phyloP scores from a whole-genome alignment of 805 yeast species.

The Candida cerambycidarum region DNA sequence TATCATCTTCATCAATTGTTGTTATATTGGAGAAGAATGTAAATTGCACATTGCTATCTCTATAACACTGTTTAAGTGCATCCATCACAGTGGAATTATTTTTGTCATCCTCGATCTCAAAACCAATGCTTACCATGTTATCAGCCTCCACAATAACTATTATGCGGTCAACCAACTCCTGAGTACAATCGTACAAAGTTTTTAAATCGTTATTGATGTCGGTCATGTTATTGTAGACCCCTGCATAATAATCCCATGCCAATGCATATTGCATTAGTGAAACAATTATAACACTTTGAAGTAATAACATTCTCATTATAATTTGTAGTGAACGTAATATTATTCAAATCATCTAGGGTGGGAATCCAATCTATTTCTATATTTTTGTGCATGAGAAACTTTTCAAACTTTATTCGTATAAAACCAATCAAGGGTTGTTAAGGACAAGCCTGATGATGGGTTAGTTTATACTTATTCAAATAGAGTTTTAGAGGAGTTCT shows the following conservation, averaged over 20 bases:
- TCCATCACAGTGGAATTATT: background rate
- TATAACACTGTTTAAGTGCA: background rate
- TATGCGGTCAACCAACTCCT: conserved; percentile 1
- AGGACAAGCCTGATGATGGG: background rate
- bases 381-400: background rate
- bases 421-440: background rate
- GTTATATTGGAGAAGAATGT: background rate
- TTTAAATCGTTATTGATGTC: conserved; percentile 2
- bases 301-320: background rate
- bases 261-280: background rate
- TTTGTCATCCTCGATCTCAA: background rate
- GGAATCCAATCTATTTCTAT: background rate
- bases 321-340: background rate
- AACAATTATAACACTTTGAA: background rate
- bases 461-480: background rate
- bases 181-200: conserved; percentile 2
- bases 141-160: conserved; percentile 2
- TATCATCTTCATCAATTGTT: conserved; percentile 3
- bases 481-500: too few relatives aligned
- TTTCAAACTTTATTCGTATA: background rate
- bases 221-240: conserved; percentile 4
- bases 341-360: background rate
- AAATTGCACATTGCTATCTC: conserved; percentile 1
- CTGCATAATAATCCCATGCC: conserved; percentile 5
- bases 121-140: conserved; percentile 1